A percentile compares a stretch with the other conserved stretches of the same genome.
phyloP scores from a whole-genome alignment of 257 asterid species.

The Capsicum chinense region DNA sequence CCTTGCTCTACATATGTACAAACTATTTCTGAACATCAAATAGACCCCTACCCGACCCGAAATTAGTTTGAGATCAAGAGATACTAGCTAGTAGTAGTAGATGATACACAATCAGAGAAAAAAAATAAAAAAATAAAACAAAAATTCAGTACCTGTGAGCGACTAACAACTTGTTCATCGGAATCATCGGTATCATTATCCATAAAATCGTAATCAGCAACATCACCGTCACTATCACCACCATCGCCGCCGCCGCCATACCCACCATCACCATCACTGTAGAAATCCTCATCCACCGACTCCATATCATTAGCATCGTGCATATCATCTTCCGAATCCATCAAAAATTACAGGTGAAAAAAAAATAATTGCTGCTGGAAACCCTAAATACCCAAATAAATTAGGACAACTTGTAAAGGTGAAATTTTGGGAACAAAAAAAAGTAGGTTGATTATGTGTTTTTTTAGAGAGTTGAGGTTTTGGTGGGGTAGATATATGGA shows the following conservation, averaged over 20 bases:
- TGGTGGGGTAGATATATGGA: too few relatives aligned
- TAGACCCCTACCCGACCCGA: background rate
- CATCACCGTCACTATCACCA: conserved; percentile 56
- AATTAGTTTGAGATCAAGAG: background rate
- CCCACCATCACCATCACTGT: conserved; percentile 62
- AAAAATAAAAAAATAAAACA: too few relatives aligned
- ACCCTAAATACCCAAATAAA: background rate
- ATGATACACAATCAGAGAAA: background rate
- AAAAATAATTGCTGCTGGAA: background rate
- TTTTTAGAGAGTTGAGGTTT: too few relatives aligned
- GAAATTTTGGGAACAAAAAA: background rate
- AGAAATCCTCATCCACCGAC: conserved; percentile 76
- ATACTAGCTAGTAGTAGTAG: background rate
- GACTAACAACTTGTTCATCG: conserved; percentile 56
- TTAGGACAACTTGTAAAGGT: background rate
- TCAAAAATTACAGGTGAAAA: conserved; percentile 24
- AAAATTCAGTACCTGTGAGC: conserved; percentile 62
- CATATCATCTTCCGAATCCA: conserved; percentile 95
- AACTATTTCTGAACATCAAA: background rate
- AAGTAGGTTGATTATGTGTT: conserved; percentile 8
- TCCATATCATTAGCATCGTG: conserved; percentile 86
- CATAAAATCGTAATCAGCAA: conserved; percentile 64
- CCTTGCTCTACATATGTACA: background rate
- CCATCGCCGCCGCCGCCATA: conserved; percentile 38
- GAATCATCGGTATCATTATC: conserved; percentile 66